Conservation (phyloP, 2,329 filamentous ascomycete genomes). For the Fusarium verrucosum region DNA sequence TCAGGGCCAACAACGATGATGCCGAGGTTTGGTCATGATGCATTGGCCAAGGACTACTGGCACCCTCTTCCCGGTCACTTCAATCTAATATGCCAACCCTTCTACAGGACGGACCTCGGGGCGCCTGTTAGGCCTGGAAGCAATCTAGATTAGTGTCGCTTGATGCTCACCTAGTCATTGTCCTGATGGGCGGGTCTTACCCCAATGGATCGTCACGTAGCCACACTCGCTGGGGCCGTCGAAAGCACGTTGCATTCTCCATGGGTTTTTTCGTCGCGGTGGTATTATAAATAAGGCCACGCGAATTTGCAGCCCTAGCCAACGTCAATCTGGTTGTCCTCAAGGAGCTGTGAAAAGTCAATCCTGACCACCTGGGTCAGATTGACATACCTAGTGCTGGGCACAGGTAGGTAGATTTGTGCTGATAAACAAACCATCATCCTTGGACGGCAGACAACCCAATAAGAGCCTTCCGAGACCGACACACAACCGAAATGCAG, state of each 20-base stretch:
- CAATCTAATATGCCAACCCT: constrained; percentile 13
- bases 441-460: neutral
- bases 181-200: constrained; percentile 6
- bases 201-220: constrained; percentile 20
- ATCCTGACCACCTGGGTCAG: neutral
- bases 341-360: neutral
- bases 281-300: neutral
- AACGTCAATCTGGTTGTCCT: neutral
- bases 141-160: constrained; percentile 32
- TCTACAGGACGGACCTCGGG: constrained; percentile 16
- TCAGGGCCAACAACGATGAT: constrained; percentile 27
- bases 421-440: neutral
- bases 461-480: neutral
- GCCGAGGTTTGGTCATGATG: constrained; percentile 33
- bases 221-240: constrained; percentile 16
- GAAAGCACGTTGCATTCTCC: constrained; percentile 13
- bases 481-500: neutral
- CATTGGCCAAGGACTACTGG: constrained; percentile 16
- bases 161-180: constrained; percentile 1
- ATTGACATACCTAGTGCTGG: neutral
- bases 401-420: neutral
- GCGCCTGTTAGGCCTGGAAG: constrained; percentile 16
- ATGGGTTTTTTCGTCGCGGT: constrained; percentile 14
- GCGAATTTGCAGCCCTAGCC: constrained; percentile 19
- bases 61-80: constrained; percentile 7